A percentile compares a stretch with the other conserved stretches of the same genome.
Conservation (phyloP, 441 rosid species). For the Populus hybrid region DNA sequence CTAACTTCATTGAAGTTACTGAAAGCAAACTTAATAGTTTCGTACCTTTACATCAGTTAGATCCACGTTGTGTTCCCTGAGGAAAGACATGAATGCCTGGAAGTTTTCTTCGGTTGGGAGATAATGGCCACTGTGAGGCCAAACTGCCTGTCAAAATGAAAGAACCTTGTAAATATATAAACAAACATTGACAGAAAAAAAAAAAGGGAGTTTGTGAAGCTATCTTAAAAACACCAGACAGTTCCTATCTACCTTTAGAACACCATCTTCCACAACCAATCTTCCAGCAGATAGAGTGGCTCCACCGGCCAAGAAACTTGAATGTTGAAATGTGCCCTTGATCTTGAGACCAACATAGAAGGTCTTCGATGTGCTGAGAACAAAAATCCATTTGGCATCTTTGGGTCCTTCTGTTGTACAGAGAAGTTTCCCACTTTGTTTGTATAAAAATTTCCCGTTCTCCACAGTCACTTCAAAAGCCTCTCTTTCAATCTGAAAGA, state of each 20-base stretch:
- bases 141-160: constrained; percentile 57
- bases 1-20: neutral
- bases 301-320: constrained; percentile 97
- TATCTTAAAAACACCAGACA: neutral
- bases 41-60: constrained; percentile 65
- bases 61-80: constrained; percentile 64
- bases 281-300: constrained; percentile 94
- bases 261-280: constrained; percentile 70
- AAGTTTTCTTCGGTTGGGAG: constrained; percentile 92
- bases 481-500: constrained; percentile 62
- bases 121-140: constrained; percentile 99
- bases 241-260: constrained; percentile 56
- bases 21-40: neutral
- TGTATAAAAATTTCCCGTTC: constrained; percentile 53
- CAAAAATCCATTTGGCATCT: constrained; percentile 88
- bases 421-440: constrained; percentile 59
- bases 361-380: constrained; percentile 78
- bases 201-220: neutral
- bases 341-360: constrained; percentile 75
- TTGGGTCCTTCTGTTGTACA: constrained; percentile 40
- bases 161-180: neutral
- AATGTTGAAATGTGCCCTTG: constrained; percentile 93
- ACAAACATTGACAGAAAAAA: neutral
- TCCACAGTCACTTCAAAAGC: constrained; percentile 62
- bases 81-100: constrained; percentile 69